Evolutionary conservation across 2,329 filamentous ascomycete genomes (phyloP).

Genomic region (Diaporthe caulivora): DNA sequence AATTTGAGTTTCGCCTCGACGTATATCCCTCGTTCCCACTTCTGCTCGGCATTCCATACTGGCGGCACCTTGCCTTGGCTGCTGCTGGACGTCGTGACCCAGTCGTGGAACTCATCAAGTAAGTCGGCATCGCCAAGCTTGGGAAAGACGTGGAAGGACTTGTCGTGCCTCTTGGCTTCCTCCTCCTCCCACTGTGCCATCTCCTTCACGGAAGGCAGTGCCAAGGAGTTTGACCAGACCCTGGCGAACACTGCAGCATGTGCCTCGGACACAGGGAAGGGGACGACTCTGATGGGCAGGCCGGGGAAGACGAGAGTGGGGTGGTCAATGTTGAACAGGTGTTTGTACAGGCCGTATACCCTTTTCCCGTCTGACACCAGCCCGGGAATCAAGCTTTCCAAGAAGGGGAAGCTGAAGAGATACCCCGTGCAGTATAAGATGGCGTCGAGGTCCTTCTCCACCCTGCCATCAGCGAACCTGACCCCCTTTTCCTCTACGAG

Average conservation of each 20-base stretch:
- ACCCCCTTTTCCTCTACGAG: conserved; percentile 68
- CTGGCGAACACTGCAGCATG: conserved; percentile 83
- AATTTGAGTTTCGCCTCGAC: conserved; percentile 80
- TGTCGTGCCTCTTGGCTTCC: conserved; percentile 63
- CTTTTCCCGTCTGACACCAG: conserved; percentile 77
- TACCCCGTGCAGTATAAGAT: conserved; percentile 93
- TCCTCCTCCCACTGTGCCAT: conserved; percentile 79
- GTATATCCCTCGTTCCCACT: conserved; percentile 79
- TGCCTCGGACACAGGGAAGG: conserved; percentile 83
- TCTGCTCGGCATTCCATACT: conserved; percentile 76
- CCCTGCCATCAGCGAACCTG: conserved; percentile 72
- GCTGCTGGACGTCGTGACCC: conserved; percentile 64
- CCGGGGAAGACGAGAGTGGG: conserved; percentile 84
- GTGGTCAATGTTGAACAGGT: conserved; percentile 80
- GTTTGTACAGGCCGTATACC: conserved; percentile 80
- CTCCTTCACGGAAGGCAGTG: conserved; percentile 70
- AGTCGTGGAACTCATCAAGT: conserved; percentile 76
- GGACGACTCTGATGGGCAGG: conserved; percentile 86
- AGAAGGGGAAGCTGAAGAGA: conserved; percentile 85
- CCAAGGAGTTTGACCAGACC: conserved; percentile 79
- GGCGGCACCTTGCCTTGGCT: conserved; percentile 74
- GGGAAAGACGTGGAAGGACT: conserved; percentile 62
- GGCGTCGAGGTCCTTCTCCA: conserved; percentile 78
- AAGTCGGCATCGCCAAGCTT: conserved; percentile 75
- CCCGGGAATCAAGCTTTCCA: conserved; percentile 59